Conservation (phyloP, 345 rosid genomes). For the Cardamine occulta region DNA sequence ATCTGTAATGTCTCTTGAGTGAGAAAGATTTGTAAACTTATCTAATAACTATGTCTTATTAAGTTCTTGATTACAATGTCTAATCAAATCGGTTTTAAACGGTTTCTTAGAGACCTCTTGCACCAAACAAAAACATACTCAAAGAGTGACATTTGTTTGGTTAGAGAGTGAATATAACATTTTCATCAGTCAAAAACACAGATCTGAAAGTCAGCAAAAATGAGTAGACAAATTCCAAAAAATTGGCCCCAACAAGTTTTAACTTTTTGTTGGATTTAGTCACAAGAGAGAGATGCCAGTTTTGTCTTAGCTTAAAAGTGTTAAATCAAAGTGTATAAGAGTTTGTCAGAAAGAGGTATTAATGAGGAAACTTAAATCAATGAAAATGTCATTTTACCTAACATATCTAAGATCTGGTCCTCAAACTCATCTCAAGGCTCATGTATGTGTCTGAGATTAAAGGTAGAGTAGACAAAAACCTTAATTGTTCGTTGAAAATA, state of each 20-base stretch:
- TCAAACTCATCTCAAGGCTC: constrained; percentile 26
- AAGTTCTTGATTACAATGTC: constrained; percentile 23
- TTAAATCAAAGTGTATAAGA: constrained; percentile 1
- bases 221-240: constrained; percentile 20
- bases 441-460: constrained; percentile 26
- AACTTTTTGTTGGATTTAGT: not conserved
- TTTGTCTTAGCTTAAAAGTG: constrained; percentile 33
- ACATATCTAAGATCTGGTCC: constrained; percentile 33
- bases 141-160: constrained; percentile 3
- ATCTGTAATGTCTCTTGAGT: constrained; percentile 25
- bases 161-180: constrained; percentile 2
- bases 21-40: constrained; percentile 33
- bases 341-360: constrained; percentile 27
- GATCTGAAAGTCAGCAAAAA: constrained; percentile 32
- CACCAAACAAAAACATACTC: not conserved
- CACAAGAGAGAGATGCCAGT: constrained; percentile 7
- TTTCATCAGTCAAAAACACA: not conserved
- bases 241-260: constrained; percentile 30
- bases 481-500: constrained; percentile 32
- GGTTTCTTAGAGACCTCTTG: not conserved
- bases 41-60: not conserved
- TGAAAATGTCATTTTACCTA: constrained; percentile 41
- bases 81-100: constrained; percentile 2
- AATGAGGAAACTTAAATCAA: constrained; percentile 35
- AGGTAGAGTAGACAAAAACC: constrained; percentile 33